These are phyloP conservation scores for Pelargonium nanum DNA, from an alignment of 345 rosid species.

Conservation along the genomic window DNA sequence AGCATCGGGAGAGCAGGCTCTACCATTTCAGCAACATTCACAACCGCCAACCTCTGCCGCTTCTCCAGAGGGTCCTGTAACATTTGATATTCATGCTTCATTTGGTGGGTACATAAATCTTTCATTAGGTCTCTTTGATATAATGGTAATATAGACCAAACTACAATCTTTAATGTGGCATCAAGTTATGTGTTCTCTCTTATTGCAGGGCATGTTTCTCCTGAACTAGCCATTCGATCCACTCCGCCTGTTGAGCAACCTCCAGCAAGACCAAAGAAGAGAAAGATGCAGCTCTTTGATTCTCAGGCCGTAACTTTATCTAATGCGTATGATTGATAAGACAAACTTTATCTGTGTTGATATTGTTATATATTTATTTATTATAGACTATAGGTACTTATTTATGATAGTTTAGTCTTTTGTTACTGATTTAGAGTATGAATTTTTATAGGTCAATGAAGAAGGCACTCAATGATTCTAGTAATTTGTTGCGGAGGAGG, in stretches of 20 bases:
- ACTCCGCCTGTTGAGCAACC: conserved; percentile 47
- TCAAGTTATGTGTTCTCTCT: background rate
- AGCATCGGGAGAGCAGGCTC: conserved; percentile 27
- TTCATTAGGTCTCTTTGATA: background rate
- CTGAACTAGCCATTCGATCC: conserved; percentile 43
- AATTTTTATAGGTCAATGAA: conserved; percentile 38
- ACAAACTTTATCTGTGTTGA: background rate
- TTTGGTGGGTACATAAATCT: conserved; percentile 37
- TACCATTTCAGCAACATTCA: conserved; percentile 36
- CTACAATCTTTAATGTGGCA: background rate
- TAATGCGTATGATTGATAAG: conserved; percentile 34
- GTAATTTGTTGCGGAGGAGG: conserved; percentile 44
- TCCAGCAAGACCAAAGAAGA: conserved; percentile 29
- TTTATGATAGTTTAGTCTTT: no score
- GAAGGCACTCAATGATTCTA: conserved; percentile 41
- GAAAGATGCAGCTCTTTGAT: conserved; percentile 36
- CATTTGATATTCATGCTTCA: conserved; percentile 11
- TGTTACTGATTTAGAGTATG: conserved; percentile 11
- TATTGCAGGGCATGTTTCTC: conserved; percentile 42
- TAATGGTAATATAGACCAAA: background rate
- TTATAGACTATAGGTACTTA: no score
- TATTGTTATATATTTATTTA: conserved; percentile 1
- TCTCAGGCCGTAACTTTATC: conserved; percentile 35
- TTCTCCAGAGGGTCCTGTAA: conserved; percentile 24
- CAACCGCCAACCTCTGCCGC: conserved; percentile 31